A percentile compares a stretch with the other conserved stretches of the same genome.
Evolutionary conservation across 2,329 filamentous ascomycete genomes (phyloP).

Genomic region (Gliomastix tumulicola): DNA sequence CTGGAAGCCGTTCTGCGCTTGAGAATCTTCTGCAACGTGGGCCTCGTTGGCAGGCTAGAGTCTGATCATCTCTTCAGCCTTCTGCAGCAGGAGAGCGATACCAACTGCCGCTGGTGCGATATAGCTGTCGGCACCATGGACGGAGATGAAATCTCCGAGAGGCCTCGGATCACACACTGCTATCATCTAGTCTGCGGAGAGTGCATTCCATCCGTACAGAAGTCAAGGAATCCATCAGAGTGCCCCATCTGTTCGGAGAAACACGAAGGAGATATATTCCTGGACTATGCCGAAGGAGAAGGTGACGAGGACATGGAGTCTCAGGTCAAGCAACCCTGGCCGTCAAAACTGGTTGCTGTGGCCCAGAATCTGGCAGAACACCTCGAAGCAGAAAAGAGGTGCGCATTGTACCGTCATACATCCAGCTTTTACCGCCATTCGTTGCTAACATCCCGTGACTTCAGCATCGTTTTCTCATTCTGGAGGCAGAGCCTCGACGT

Average conservation of each 20-base stretch:
- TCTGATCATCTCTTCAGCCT: neutral
- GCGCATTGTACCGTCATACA: no score
- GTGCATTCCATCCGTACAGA: neutral
- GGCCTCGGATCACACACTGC: neutral
- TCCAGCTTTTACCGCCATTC: neutral
- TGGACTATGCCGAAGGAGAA: neutral
- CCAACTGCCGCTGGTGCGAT: neutral
- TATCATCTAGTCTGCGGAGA: neutral
- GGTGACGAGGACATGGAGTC: no score
- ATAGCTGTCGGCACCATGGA: no score
- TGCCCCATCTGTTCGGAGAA: neutral
- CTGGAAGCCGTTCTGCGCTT: neutral
- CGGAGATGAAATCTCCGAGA: no score
- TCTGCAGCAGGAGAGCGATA: neutral
- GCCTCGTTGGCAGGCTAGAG: neutral
- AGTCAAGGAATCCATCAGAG: neutral
- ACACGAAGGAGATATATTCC: neutral
- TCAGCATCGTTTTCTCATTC: constrained; percentile 37
- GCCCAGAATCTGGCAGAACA: neutral
- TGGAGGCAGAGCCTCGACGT: constrained; percentile 36
- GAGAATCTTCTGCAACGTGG: constrained; percentile 6
- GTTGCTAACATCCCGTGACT: neutral
- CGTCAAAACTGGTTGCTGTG: neutral
- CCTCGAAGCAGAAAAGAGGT: neutral
- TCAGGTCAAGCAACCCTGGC: no score